Evolutionary conservation across 306 rosid species (phyloP).

Genomic region (Lathyrus aphaca): DNA sequence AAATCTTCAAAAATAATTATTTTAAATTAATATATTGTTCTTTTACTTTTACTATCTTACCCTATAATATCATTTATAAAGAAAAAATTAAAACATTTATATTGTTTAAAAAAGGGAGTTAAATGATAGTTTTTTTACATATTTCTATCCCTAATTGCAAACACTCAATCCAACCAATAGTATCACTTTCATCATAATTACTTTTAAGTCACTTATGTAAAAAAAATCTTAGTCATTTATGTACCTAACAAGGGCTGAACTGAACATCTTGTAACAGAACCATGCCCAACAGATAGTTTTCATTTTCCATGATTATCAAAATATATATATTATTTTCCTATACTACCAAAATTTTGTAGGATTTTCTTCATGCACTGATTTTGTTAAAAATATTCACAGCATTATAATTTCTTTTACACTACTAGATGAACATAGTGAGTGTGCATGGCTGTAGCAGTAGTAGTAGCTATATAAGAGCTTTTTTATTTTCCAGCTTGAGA

Average conservation of each 20-base stretch:
- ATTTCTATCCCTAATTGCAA: too few species aligned
- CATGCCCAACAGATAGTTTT: not conserved
- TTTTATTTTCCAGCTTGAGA: conserved; percentile 44
- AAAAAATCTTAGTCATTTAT: too few species aligned
- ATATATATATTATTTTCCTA: not conserved
- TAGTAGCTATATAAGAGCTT: conserved; percentile 6
- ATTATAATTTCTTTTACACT: conserved; percentile 14
- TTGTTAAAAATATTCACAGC: conserved; percentile 24
- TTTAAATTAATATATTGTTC: too few species aligned
- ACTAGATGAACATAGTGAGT: conserved; percentile 12
- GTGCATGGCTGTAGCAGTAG: conserved; percentile 8
- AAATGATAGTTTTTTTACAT: too few species aligned
- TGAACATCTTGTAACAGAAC: not conserved
- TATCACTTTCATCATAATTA: too few species aligned
- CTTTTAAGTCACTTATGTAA: too few species aligned
- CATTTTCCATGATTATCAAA: not conserved
- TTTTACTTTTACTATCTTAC: too few species aligned
- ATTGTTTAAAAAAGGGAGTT: too few species aligned
- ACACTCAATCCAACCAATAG: too few species aligned
- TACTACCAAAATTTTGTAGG: not conserved
- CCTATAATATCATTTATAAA: too few species aligned
- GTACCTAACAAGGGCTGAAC: not conserved
- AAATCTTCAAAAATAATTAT: too few species aligned
- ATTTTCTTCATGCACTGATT: conserved; percentile 8
- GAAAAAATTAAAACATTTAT: too few species aligned